Base-by-base conservation (phyloP, 1,139 yeast species). In the Ogataea hybrid region DNA sequence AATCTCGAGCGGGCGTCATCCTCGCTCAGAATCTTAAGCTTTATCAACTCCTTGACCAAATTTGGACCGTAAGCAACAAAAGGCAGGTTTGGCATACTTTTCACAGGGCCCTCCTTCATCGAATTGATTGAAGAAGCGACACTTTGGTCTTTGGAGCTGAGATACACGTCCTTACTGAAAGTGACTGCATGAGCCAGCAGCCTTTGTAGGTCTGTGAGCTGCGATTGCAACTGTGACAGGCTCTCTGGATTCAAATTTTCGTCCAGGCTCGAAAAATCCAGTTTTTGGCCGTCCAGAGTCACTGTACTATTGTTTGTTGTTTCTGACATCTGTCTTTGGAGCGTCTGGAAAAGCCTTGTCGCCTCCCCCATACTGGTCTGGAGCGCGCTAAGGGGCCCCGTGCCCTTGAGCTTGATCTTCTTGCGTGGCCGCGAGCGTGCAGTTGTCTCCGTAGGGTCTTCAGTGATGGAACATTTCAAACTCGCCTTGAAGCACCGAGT, bases 391-490 rank as follows among this genome's bases (percentile, higher is more conserved):
- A 64, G 41, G 16, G 61, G 56, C 3, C 59, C 59, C 25, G 42
- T 46, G 14, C 58, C 60, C 31, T 51, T 49, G n/a, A 52, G 35
- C 39, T 58, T 59, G 3, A 50, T 32, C 32, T 44, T 54, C 45
- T 63, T 63, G 25, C 65, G 48, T 2, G 62, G 61, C 36, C 62
- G 48, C 7, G 55, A 28, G 32, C 51, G 54, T 5, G 61, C 61
- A 5, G 51, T 45, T 2, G 57, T 48, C 22, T 46, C 66, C 1
- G 78, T 71, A 12, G 78, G 79, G 53, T 75, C 80, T 29, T 59
- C 66, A 35, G 74, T 71, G 51, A 67, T 63, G 4, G 78, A 71
- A 51, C 82, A 77, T 37, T 62, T 63, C 9, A 73, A 65, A 1
- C 68, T 68, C 3, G 74, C 66, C 28, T 67, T 62, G 41, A 59